A percentile compares a stretch with the other conserved stretches of the same genome.
phyloP scores from a whole-genome alignment of 352 stramenopile genomes.

The Phytopythium oedochilum region DNA sequence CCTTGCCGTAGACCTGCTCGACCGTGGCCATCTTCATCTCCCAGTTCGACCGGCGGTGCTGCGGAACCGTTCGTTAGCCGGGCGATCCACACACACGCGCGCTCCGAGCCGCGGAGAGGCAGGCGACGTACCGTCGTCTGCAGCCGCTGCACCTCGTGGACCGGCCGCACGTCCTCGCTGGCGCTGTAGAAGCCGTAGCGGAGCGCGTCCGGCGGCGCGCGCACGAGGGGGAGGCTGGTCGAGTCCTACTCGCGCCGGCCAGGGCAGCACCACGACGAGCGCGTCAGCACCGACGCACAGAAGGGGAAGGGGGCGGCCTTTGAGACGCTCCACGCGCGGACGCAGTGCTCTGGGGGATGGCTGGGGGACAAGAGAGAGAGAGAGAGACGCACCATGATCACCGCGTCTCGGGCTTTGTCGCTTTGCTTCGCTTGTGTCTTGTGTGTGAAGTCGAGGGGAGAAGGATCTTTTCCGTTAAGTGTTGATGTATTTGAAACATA shows the following conservation, averaged over 20 bases:
- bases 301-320: too few relatives aligned
- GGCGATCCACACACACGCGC: background rate
- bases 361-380: too few relatives aligned
- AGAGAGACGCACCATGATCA: constrained; percentile 20
- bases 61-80: background rate
- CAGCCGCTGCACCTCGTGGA: constrained; percentile 83
- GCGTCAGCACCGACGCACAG: background rate
- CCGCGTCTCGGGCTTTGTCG: too few relatives aligned
- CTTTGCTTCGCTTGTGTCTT: constrained; percentile 5
- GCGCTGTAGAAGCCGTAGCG: constrained; percentile 83
- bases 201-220: constrained; percentile 71
- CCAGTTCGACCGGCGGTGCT: constrained; percentile 76
- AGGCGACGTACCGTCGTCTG: constrained; percentile 55
- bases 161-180: constrained; percentile 70
- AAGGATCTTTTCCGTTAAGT: background rate
- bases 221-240: constrained; percentile 74
- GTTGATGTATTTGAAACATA: background rate
- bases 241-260: constrained; percentile 32
- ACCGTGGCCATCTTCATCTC: constrained; percentile 88
- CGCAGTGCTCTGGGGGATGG: too few relatives aligned
- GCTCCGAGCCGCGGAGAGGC: background rate
- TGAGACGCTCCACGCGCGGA: too few relatives aligned
- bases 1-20: constrained; percentile 87
- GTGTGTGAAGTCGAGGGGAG: constrained; percentile 15
- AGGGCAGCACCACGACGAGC: background rate